Evolutionary conservation across 805 yeast genomes (phyloP).

Genomic region (Hanseniaspora clermontiae): DNA sequence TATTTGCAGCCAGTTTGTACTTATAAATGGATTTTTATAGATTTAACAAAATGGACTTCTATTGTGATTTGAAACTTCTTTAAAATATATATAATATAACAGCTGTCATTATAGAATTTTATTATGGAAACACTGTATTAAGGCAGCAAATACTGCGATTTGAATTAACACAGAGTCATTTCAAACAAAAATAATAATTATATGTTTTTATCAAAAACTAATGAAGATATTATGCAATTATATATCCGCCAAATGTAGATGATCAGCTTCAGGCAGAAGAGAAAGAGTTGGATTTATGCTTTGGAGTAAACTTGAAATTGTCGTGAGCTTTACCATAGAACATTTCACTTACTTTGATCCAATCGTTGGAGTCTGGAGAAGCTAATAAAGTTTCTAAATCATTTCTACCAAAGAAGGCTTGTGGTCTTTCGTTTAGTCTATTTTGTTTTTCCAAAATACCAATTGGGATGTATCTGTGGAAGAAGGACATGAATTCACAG

Average conservation of each 20-base stretch:
- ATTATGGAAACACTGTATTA: too few species aligned
- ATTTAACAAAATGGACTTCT: too few species aligned
- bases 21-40: slow-evolving; percentile 29
- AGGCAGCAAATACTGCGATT: too few species aligned
- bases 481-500: slow-evolving; percentile 89
- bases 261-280: too few species aligned
- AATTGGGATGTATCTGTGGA: slow-evolving; percentile 87
- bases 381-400: slow-evolving; percentile 86
- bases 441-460: slow-evolving; percentile 90
- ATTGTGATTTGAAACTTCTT: too few species aligned
- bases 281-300: slow-evolving; percentile 83
- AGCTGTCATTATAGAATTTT: too few species aligned
- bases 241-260: too few species aligned
- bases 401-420: slow-evolving; percentile 81
- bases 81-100: neutral
- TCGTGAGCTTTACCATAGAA: slow-evolving; percentile 78
- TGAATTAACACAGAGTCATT: too few species aligned
- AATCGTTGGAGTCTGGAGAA: slow-evolving; percentile 72
- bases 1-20: slow-evolving; percentile 89
- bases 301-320: slow-evolving; percentile 70
- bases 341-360: slow-evolving; percentile 94
- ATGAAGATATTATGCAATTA: too few species aligned
- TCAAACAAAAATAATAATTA: neutral
- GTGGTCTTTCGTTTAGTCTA: slow-evolving; percentile 84
- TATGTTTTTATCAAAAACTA: too few species aligned